Base-by-base conservation (phyloP, 257 asterid species). In the Cruciata laevipes region DNA sequence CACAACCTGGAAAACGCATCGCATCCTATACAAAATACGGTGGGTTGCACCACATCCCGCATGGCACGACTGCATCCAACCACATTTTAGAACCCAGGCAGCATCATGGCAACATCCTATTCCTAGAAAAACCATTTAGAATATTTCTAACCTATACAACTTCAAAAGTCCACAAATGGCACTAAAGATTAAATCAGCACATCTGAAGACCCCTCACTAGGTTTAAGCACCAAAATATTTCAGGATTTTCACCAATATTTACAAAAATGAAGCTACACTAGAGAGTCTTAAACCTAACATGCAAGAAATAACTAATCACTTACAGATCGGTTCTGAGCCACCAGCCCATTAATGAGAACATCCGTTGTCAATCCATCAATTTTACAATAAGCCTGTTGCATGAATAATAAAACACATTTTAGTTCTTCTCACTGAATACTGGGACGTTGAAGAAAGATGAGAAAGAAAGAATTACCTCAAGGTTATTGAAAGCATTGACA, bases 321-420 rank as follows among this genome's bases (percentile, higher is more conserved):
- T 82, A 91, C 98, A 64, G 98, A 96, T 86, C 98, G 81, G 70
- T 91, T 91, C 77, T 91, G 98, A 67, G 89, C 81, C 55, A 71
- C 87, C 69, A 69, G 23, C 53, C 95, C 95, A 71, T 68, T 71
- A 69, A 89, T 75, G 64, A 91, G 91, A 78, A 89, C 77, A 75
- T 91, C 98, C 12, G 83, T 80, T 69, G 79, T 90, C 76, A 84
- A 80, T 68, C 96, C 96, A 25, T 89, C 96, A 64, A 89, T 84
- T 76, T 82, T 91, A 87, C 98, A 87, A 74, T 91, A 91, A 42
- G 95, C 96, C 98, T 91, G 61, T 72, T 65, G 77, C 67, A 14
- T 30, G 53, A 80, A 80, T 44, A 44, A 44, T 30, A 38, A 66
- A 30, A 17, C 5, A 5, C 7, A 27, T 70, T 58, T 31, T 25